A percentile compares a stretch with the other conserved stretches of the same genome.
Conservation (phyloP, 305 asterid species). For the Fraxinus nigra region DNA sequence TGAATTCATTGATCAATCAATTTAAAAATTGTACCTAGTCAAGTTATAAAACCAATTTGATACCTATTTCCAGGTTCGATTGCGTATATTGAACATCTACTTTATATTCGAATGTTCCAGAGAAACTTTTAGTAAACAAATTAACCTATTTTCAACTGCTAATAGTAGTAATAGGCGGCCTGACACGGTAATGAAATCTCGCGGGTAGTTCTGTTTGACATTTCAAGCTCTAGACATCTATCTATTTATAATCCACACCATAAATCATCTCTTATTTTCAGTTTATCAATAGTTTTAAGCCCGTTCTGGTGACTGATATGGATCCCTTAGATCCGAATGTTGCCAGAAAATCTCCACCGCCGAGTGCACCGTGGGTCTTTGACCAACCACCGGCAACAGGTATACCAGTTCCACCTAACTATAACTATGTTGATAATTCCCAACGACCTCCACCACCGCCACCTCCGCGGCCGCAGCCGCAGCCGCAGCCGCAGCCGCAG, state of each 20-base stretch:
- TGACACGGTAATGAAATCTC: neutral
- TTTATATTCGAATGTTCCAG: neutral
- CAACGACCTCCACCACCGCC: neutral
- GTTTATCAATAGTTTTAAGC: neutral
- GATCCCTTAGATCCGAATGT: slow-evolving; percentile 8
- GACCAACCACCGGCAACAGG: slow-evolving; percentile 16
- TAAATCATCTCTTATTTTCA: neutral
- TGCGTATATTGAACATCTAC: neutral
- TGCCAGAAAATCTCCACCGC: slow-evolving; percentile 5
- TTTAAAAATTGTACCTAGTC: neutral
- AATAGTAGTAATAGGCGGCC: neutral
- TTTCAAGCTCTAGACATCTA: neutral
- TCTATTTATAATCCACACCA: neutral
- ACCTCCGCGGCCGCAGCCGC: neutral
- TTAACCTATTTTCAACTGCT: neutral
- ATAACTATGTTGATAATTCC: neutral
- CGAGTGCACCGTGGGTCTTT: slow-evolving; percentile 15
- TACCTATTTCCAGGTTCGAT: neutral
- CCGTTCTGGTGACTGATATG: neutral
- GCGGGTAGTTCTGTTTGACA: neutral
- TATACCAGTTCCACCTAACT: neutral
- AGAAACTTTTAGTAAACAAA: neutral
- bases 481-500: neutral
- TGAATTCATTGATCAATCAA: neutral
- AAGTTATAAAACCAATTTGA: neutral